Conservation (phyloP, 2,329 filamentous ascomycete genomes). For the Trichoderma sp. region DNA sequence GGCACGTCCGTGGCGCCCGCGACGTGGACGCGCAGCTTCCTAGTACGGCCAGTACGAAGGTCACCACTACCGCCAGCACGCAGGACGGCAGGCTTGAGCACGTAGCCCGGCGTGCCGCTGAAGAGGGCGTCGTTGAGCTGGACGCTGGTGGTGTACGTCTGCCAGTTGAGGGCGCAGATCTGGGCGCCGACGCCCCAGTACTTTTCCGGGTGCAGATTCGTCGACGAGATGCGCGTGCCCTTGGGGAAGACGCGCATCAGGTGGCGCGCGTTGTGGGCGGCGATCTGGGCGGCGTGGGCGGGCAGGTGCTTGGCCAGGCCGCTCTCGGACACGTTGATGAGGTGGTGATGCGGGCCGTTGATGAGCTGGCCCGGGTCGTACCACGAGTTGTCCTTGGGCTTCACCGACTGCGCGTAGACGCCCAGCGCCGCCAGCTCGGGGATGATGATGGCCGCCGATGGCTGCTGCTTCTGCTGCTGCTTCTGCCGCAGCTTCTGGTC, state of each 20-base stretch:
- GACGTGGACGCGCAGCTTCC: constrained; percentile 58
- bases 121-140: constrained; percentile 71
- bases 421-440: constrained; percentile 66
- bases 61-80: constrained; percentile 57
- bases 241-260: constrained; percentile 73
- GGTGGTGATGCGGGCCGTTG: constrained; percentile 64
- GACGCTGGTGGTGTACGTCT: constrained; percentile 65
- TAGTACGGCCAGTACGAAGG: constrained; percentile 48
- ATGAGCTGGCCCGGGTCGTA: constrained; percentile 51
- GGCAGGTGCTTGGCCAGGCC: constrained; percentile 57
- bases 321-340: constrained; percentile 70
- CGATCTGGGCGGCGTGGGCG: constrained; percentile 48
- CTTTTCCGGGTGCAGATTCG: constrained; percentile 62
- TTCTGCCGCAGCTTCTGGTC: constrained; percentile 45
- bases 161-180: constrained; percentile 71
- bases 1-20: constrained; percentile 65
- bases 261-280: constrained; percentile 62
- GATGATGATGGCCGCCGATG: constrained; percentile 54
- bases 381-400: constrained; percentile 67
- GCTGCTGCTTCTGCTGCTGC: constrained; percentile 45
- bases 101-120: constrained; percentile 63
- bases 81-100: constrained; percentile 64
- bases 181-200: constrained; percentile 70
- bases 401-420: constrained; percentile 70
- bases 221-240: constrained; percentile 67